Evolutionary conservation across 192 early-diverging fungal genomes (phyloP), one percentile per base, ranked within the genome.

Genomic region (Entomortierella lignicola): DNA sequence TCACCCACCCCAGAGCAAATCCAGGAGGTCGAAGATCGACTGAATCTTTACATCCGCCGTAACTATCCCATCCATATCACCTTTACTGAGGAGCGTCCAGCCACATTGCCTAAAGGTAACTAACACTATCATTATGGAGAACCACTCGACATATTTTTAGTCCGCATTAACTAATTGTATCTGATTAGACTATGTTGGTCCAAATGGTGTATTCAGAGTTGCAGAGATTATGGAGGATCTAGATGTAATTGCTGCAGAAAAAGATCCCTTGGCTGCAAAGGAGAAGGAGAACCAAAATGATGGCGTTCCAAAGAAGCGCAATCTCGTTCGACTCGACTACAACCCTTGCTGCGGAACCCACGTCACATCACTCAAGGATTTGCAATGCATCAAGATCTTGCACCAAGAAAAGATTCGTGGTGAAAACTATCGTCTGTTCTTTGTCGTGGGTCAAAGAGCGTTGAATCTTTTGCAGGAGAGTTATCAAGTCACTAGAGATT

Each of bases 271-370:
- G 21, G 58, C 29, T 31, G 15, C 10, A 20, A 50, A 52, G 18
- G 26, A 44, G 31, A 20, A 32, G 18, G 39, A 59, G 15, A 27
- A 58, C 15, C 37, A 23, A 11, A 53, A 53, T n/a, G 27, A 55
- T 4, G 29, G 41, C 1, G 17, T 21, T n/a, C 43, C 31, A 10
- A 26, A 58, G 34, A 85, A 85, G 43, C 79, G 87, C 31, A 66
- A 59, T 15, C 87, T 90, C 50, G 77, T 70, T n/a, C 81, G 71
- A 11, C 25, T 92, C 15, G 88, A 89, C 50, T 74, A 67, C 32
- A 90, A 90, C 55, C 88, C 91, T 18, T 94, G 93, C 77, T 94
- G 93, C 57, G 93, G 93, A 25, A 94, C 93, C 8, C 91, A 93
- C 54, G 85, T 91, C 47, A 62, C 65, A 3, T 81, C 63, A 12